Evolutionary conservation across 805 yeast genomes (phyloP).

Genomic region (Saccharomyces jurei): DNA sequence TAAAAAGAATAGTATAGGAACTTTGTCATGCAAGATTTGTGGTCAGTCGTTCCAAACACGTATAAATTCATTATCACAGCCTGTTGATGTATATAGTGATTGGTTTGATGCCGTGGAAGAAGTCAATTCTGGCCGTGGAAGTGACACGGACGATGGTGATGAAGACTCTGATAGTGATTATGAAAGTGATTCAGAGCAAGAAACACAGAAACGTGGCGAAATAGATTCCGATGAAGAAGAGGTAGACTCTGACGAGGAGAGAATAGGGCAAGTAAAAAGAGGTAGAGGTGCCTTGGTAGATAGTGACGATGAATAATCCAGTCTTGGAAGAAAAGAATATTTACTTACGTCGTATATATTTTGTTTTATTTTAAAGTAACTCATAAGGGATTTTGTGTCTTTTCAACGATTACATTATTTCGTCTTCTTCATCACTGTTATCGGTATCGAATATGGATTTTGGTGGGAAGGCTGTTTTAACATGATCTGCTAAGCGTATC

Average conservation of each 20-base stretch:
- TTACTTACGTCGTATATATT: background rate
- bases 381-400: background rate
- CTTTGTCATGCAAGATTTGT: constrained; percentile 81
- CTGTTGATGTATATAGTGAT: constrained; percentile 91
- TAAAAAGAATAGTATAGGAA: constrained; percentile 77
- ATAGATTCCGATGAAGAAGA: constrained; percentile 16
- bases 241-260: constrained; percentile 18
- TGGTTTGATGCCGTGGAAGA: constrained; percentile 97
- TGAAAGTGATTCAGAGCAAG: constrained; percentile 32
- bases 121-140: constrained; percentile 34
- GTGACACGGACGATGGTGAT: constrained; percentile 28
- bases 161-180: constrained; percentile 29
- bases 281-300: constrained; percentile 16
- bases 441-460: constrained; percentile 32
- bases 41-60: constrained; percentile 89
- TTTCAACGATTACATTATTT: background rate
- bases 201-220: background rate
- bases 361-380: background rate
- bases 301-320: constrained; percentile 17
- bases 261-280: constrained; percentile 11
- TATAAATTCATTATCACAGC: constrained; percentile 68
- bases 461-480: constrained; percentile 34
- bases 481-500: constrained; percentile 2
- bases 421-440: constrained; percentile 6
- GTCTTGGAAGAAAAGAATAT: background rate